Evolutionary conservation across 495 filamentous ascomycete genomes (phyloP), one percentile per base, ranked within the genome.

Genomic region (Beverwykella pulmonaria): DNA sequence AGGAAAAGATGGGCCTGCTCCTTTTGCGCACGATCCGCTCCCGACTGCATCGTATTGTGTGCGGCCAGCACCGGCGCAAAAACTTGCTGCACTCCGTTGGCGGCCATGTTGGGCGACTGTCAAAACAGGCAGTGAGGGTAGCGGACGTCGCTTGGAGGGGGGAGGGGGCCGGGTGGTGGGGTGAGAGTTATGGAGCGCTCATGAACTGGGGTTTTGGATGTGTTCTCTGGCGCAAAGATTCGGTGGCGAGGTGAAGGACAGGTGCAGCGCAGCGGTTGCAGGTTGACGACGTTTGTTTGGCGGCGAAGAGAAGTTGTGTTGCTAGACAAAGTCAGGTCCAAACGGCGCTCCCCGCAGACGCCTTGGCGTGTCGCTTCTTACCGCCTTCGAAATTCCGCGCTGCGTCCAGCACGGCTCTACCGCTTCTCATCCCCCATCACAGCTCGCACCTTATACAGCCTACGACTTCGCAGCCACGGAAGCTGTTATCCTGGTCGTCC

Each of bases 41-140:
- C 91, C 77, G 91, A 82, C 53, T 88, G 89, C 91, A 99, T 95
- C 62, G 92, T 95, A 74, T 87, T 82, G 80, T 97, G 84, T 63
- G 95, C 95, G 70, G 86, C 84, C 70, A 97, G 83, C 67, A 99
- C 90, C 73, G 91, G 89, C 73, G 84, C 86, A 79, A 95, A 94
- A 79, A 84, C 86, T 79, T 86, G 85, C 75, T 84, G 82, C 63
- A 80, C 78, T 73, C 72, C 75, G 76, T 88, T 88, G 75, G 87
- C 83, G 78, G 89, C 86, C 91, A 94, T 94, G 63, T 67, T 82
- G 65, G 76, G 30, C 17, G 34, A 61, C 55, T 53, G 29, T 60
- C 15, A 19, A 53, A 17, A 26, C n/a, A 41, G 52, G 61, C 32
- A 52, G 32, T 19, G 25, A 46, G 29, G 54, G 64, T 53, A 34